These are phyloP conservation scores for Alnus glutinosa DNA, from an alignment of 306 rosid species.

Conservation along the genomic window DNA sequence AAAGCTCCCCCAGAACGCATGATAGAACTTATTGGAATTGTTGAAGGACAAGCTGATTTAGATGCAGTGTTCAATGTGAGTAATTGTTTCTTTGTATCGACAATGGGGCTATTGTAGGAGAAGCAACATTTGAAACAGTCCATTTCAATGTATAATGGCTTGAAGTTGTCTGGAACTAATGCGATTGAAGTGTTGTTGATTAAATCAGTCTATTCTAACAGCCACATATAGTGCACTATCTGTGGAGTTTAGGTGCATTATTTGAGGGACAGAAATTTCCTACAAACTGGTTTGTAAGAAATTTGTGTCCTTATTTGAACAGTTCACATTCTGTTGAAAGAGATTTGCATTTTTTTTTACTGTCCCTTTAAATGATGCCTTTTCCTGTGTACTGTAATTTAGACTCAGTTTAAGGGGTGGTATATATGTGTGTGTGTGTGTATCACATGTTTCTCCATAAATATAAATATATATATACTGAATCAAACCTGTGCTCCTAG, in stretches of 20 bases:
- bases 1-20: constrained; percentile 79
- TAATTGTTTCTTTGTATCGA: constrained; percentile 10
- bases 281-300: no score
- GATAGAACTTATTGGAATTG: constrained; percentile 85
- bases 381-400: neutral
- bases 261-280: no score
- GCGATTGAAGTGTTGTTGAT: neutral
- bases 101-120: neutral
- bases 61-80: constrained; percentile 83
- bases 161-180: neutral
- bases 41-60: constrained; percentile 97
- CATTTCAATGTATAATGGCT: neutral
- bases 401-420: neutral
- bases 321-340: neutral
- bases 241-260: neutral
- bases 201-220: neutral
- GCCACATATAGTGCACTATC: neutral
- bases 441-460: no score
- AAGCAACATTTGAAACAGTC: neutral
- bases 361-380: neutral
- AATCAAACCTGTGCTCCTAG: no score
- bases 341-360: neutral
- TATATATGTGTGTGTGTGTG: neutral
- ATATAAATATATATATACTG: neutral
- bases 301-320: neutral